Percentiles rank a stretch among this genome's conserved stretches.
These are phyloP conservation scores for Lineolata rhizophorae DNA, from an alignment of 495 filamentous ascomycete species.

Conservation along the genomic window DNA sequence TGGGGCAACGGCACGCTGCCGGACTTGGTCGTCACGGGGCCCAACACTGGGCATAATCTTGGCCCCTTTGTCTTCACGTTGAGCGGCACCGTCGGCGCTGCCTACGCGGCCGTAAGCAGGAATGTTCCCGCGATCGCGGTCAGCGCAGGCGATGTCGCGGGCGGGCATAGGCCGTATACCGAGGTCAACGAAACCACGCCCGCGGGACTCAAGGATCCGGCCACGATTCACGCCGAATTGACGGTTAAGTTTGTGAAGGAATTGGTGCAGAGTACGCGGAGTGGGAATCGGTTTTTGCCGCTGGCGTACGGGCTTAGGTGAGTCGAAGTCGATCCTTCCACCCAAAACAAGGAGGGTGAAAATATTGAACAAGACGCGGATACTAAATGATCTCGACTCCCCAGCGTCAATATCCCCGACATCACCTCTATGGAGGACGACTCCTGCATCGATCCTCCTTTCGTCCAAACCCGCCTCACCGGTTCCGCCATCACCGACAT, in stretches of 20 bases:
- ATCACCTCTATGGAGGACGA: constrained; percentile 6
- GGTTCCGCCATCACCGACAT: constrained; percentile 9
- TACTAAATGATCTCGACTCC: too few relatives aligned
- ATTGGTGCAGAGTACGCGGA: constrained; percentile 13
- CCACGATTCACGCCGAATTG: constrained; percentile 18
- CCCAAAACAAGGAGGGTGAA: too few relatives aligned
- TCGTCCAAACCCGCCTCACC: constrained; percentile 16
- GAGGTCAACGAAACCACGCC: constrained; percentile 11
- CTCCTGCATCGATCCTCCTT: constrained; percentile 15
- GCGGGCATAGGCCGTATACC: constrained; percentile 7
- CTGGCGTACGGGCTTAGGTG: constrained; percentile 21
- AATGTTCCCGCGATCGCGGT: constrained; percentile 20
- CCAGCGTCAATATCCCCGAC: constrained; percentile 19
- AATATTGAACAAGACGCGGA: too few relatives aligned
- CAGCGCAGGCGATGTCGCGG: constrained; percentile 10
- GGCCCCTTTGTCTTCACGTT: constrained; percentile 20
- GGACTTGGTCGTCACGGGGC: constrained; percentile 22
- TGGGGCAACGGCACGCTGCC: constrained; percentile 8
- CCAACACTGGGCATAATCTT: constrained; percentile 20
- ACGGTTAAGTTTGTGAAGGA: constrained; percentile 15
- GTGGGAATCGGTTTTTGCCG: constrained; percentile 14
- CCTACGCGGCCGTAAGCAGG: constrained; percentile 19
- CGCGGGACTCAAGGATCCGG: constrained; percentile 3
- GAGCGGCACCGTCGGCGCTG: constrained; percentile 18
- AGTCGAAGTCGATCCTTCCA: too few relatives aligned